These are phyloP conservation scores for Ceratocystis diversiconidia DNA, from an alignment of 2,329 filamentous ascomycete species.

Conservation along the genomic window DNA sequence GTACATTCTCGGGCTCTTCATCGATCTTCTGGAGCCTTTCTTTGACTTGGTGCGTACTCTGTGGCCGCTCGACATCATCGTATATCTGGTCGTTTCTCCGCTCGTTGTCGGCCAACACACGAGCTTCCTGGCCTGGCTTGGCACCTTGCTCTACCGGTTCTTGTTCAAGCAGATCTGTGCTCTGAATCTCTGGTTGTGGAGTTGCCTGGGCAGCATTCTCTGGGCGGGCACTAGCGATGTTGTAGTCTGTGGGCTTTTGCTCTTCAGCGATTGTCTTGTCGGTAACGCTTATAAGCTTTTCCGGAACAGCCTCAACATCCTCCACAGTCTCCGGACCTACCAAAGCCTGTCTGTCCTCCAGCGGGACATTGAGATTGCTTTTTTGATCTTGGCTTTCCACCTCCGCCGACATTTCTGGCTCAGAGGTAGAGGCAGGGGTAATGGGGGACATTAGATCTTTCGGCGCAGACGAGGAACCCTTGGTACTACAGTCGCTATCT, in stretches of 20 bases:
- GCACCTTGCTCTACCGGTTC: background rate
- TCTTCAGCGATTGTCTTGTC: background rate
- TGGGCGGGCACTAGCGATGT: background rate
- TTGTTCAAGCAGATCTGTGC: background rate
- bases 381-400: background rate
- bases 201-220: background rate
- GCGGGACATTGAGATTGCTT: background rate
- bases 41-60: conserved; percentile 8
- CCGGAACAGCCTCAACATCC: background rate
- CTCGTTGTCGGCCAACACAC: conserved; percentile 3
- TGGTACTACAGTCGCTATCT: background rate
- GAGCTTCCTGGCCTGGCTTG: background rate
- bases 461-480: background rate
- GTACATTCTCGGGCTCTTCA: conserved; percentile 12
- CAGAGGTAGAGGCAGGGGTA: conserved; percentile 5
- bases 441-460: background rate
- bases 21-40: conserved; percentile 17
- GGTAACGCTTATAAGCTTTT: background rate
- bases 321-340: background rate
- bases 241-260: conserved; percentile 1
- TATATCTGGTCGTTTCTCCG: conserved; percentile 9
- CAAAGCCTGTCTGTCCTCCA: background rate
- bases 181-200: background rate
- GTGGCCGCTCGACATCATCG: conserved; percentile 9
- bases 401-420: background rate